Evolutionary conservation across 2,329 filamentous ascomycete species (phyloP).

Genomic region (Ophiognomonia clavigignenti-juglandacearum): DNA sequence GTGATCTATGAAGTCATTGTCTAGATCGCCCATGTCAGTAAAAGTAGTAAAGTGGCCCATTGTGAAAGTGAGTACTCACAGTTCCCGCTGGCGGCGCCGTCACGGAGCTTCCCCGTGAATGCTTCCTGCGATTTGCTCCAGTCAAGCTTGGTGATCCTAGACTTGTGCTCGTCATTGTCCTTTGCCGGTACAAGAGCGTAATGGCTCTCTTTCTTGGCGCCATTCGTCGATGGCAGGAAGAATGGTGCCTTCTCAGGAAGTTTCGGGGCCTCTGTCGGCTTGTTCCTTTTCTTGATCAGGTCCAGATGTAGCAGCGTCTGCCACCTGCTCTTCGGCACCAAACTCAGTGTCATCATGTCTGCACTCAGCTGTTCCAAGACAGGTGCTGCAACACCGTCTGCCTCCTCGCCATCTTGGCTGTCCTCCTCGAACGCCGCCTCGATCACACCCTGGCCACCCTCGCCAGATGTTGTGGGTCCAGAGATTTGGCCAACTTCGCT

Average conservation of each 20-base stretch:
- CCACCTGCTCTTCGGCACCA: slow-evolving; percentile 89
- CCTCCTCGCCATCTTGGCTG: slow-evolving; percentile 41
- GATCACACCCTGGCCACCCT: slow-evolving; percentile 70
- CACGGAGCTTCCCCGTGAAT: slow-evolving; percentile 53
- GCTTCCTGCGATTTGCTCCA: slow-evolving; percentile 50
- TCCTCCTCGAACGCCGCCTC: slow-evolving; percentile 68
- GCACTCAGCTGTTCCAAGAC: slow-evolving; percentile 71
- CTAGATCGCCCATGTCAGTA: slow-evolving; percentile 27
- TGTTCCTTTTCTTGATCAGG: slow-evolving; percentile 87
- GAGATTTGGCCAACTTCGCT: slow-evolving; percentile 62
- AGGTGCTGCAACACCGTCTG: slow-evolving; percentile 50
- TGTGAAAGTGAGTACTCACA: slow-evolving; percentile 43
- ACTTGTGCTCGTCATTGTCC: slow-evolving; percentile 42
- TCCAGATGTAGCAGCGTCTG: slow-evolving; percentile 92
- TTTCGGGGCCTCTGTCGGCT: slow-evolving; percentile 87
- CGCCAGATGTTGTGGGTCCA: slow-evolving; percentile 74
- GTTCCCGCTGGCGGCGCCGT: slow-evolving; percentile 49
- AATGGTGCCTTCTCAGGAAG: slow-evolving; percentile 92
- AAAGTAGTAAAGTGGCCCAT: background rate
- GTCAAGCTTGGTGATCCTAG: slow-evolving; percentile 66
- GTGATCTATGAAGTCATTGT: slow-evolving; percentile 66
- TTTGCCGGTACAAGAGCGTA: slow-evolving; percentile 24
- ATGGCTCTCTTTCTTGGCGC: slow-evolving; percentile 23
- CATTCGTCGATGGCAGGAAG: slow-evolving; percentile 69
- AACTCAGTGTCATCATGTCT: slow-evolving; percentile 80